phyloP scores from a whole-genome alignment of 2,329 filamentous ascomycete species.

The Fusarium begoniae region DNA sequence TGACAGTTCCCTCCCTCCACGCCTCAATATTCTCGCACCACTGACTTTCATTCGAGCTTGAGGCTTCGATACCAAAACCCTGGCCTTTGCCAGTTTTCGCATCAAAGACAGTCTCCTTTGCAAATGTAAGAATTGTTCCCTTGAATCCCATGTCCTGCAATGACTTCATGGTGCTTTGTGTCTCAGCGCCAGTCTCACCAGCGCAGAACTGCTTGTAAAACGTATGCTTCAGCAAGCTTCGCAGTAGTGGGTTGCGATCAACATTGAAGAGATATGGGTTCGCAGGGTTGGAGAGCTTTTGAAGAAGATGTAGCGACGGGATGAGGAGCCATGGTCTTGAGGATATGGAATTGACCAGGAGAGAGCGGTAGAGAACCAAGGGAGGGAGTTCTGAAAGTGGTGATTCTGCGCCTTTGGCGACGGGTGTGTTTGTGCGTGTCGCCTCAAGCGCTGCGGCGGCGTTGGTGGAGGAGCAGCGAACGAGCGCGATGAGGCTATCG shows the following conservation, averaged over 20 bases:
- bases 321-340: conserved; percentile 54
- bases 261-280: conserved; percentile 53
- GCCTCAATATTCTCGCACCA: conserved; percentile 49
- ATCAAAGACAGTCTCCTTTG: conserved; percentile 55
- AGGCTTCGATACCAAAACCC: conserved; percentile 44
- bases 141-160: conserved; percentile 60
- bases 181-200: conserved; percentile 58
- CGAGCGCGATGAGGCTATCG: conserved; percentile 3
- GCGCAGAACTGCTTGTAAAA: conserved; percentile 67
- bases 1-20: conserved; percentile 47
- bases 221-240: conserved; percentile 58
- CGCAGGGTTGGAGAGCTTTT: conserved; percentile 46
- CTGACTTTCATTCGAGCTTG: conserved; percentile 53
- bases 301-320: conserved; percentile 50
- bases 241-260: conserved; percentile 60
- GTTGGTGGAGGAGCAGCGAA: conserved; percentile 12
- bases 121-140: conserved; percentile 67
- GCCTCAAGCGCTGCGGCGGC: conserved; percentile 18
- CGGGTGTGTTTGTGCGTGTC: conserved; percentile 9
- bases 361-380: conserved; percentile 50
- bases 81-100: conserved; percentile 42
- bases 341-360: conserved; percentile 57
- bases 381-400: conserved; percentile 47
- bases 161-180: conserved; percentile 53
- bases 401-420: neutral